These are phyloP conservation scores for Balakata baccata DNA, from an alignment of 345 rosid genomes.

Conservation along the genomic window DNA sequence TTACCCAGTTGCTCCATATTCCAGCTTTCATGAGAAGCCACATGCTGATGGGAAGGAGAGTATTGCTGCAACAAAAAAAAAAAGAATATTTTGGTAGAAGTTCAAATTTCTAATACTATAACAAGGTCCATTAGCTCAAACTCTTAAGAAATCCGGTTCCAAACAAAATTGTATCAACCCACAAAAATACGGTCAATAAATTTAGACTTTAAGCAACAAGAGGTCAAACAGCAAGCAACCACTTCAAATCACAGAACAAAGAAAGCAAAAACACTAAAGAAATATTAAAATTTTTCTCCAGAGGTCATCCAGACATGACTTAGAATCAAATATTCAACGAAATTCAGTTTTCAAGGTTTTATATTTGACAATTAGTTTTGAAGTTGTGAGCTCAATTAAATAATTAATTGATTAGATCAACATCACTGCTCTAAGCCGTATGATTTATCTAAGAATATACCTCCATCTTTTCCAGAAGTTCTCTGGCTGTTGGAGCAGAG, in stretches of 20 bases:
- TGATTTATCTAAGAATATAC: conserved; percentile 33
- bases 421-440: not conserved
- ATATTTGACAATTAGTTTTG: conserved; percentile 1
- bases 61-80: conserved; percentile 48
- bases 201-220: not conserved
- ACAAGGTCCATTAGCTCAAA: no score
- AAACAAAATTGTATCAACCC: no score
- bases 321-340: no score
- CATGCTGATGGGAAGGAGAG: conserved; percentile 61
- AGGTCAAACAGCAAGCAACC: not conserved
- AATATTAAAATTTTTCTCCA: not conserved
- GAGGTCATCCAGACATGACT: no score
- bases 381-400: not conserved
- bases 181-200: no score
- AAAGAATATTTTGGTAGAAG: not conserved
- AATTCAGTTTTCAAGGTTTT: not conserved
- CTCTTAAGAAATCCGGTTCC: no score
- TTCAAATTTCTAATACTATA: no score
- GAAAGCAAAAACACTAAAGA: not conserved
- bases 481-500: conserved; percentile 81
- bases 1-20: conserved; percentile 63
- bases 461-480: conserved; percentile 90
- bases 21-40: conserved; percentile 96
- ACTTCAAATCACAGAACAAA: not conserved
- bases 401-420: not conserved